These are phyloP conservation scores for Chlorociboria aeruginascens DNA, from an alignment of 495 filamentous ascomycete species.

Conservation along the genomic window DNA sequence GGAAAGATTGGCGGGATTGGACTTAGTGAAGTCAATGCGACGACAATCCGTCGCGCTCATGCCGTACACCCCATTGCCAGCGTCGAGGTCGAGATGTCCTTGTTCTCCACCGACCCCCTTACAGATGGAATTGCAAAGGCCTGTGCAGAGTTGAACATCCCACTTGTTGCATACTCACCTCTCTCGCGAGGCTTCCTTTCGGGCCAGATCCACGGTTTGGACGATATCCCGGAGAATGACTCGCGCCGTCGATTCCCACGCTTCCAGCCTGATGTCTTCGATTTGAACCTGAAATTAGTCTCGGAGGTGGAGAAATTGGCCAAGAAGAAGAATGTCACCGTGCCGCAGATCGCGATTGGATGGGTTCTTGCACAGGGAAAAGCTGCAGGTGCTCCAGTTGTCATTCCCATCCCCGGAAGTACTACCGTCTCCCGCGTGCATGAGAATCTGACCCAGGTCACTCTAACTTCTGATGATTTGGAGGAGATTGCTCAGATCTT, in stretches of 20 bases:
- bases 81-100: slow-evolving; percentile 71
- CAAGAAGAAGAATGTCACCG: background rate
- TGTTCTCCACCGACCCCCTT: slow-evolving; percentile 48
- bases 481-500: background rate
- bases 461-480: background rate
- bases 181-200: background rate
- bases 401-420: background rate
- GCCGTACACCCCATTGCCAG: slow-evolving; percentile 53
- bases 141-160: slow-evolving; percentile 58
- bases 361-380: background rate
- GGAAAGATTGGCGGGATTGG: slow-evolving; percentile 68
- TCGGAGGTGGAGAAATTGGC: background rate
- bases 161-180: slow-evolving; percentile 41
- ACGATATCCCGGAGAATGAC: background rate
- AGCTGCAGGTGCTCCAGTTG: background rate
- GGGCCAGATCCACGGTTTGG: background rate
- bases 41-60: slow-evolving; percentile 61
- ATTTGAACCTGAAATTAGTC: background rate
- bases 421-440: background rate
- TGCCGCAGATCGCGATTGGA: background rate
- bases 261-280: background rate
- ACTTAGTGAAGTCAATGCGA: slow-evolving; percentile 56
- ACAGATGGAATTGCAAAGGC: slow-evolving; percentile 54
- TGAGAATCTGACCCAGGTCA: background rate
- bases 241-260: background rate